A percentile compares a stretch with the other conserved stretches of the same genome.
These are phyloP conservation scores for Pseudogymnoascus sp. DNA, from an alignment of 2,329 filamentous ascomycete genomes.

Conservation along the genomic window DNA sequence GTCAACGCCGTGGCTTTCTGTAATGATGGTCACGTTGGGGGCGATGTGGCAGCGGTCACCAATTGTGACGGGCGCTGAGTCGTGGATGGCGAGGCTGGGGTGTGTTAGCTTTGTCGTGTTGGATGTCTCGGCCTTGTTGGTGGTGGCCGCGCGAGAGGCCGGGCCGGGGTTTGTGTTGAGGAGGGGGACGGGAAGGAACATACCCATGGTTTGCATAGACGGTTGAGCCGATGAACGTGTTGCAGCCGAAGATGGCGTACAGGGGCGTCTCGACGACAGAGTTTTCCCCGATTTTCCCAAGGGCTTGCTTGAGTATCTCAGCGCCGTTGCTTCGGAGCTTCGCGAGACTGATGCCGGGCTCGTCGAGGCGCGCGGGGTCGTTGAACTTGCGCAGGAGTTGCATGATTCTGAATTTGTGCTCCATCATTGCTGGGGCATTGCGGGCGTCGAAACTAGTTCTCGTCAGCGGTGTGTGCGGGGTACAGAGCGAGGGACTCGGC, in stretches of 20 bases:
- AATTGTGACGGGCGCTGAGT: slow-evolving; percentile 42
- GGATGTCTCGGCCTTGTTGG: neutral
- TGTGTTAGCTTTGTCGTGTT: slow-evolving; percentile 7
- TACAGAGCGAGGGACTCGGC: neutral
- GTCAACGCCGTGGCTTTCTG: slow-evolving; percentile 66
- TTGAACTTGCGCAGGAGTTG: slow-evolving; percentile 20
- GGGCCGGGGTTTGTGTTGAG: neutral
- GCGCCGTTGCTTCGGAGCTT: slow-evolving; percentile 19
- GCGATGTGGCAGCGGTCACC: slow-evolving; percentile 44
- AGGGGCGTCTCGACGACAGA: slow-evolving; percentile 22
- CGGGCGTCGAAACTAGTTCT: slow-evolving; percentile 1
- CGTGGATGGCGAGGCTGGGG: slow-evolving; percentile 22
- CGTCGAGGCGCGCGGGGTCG: slow-evolving; percentile 17
- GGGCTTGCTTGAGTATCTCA: slow-evolving; percentile 16
- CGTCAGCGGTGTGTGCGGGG: neutral
- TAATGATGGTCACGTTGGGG: slow-evolving; percentile 64
- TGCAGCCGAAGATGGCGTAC: slow-evolving; percentile 24
- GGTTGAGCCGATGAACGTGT: slow-evolving; percentile 20
- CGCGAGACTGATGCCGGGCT: slow-evolving; percentile 18
- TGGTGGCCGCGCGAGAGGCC: neutral
- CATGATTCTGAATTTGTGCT: slow-evolving; percentile 16
- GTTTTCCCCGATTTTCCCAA: slow-evolving; percentile 20
- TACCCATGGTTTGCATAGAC: slow-evolving; percentile 23
- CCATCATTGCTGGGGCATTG: slow-evolving; percentile 15
- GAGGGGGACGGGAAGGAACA: slow-evolving; percentile 1